Evolutionary conservation across 176 grass and related monocot genomes (phyloP).

Genomic region (Poa pratensis): DNA sequence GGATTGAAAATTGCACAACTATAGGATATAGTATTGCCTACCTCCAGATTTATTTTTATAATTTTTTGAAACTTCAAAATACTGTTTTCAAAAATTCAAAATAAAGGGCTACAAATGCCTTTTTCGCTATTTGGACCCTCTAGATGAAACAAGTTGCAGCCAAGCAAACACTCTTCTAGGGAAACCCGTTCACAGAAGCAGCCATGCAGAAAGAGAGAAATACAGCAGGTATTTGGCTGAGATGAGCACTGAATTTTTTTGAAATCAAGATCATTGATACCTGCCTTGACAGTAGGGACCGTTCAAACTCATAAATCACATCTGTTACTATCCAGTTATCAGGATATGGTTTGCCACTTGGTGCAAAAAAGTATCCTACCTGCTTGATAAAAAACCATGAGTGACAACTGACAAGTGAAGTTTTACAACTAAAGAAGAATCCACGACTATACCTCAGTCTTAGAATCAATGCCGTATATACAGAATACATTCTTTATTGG

Average conservation of each 20-base stretch:
- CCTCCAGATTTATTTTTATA: too few species aligned
- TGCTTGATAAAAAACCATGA: constrained; percentile 57
- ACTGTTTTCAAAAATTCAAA: too few species aligned
- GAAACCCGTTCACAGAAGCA: not conserved
- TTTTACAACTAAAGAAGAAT: constrained; percentile 32
- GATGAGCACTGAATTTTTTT: constrained; percentile 19
- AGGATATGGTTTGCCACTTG: constrained; percentile 95
- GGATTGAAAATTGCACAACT: too few species aligned
- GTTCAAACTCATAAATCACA: constrained; percentile 93
- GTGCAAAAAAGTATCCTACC: constrained; percentile 98
- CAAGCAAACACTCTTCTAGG: constrained; percentile 15
- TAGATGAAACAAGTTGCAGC: constrained; percentile 28
- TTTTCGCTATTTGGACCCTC: not conserved
- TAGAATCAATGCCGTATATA: constrained; percentile 93
- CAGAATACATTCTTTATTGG: constrained; percentile 97
- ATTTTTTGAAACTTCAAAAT: too few species aligned
- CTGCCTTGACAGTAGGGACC: constrained; percentile 88
- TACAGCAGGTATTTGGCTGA: not conserved
- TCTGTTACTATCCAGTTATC: constrained; percentile 99
- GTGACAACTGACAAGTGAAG: not conserved
- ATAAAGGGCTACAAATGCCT: too few species aligned
- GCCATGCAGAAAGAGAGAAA: constrained; percentile 6
- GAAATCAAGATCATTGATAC: constrained; percentile 53
- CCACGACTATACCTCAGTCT: constrained; percentile 70
- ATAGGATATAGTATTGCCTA: too few species aligned